Evolutionary conservation across 345 rosid species (phyloP), one percentile per base, ranked within the genome.

Genomic region (Sapria himalayana): DNA sequence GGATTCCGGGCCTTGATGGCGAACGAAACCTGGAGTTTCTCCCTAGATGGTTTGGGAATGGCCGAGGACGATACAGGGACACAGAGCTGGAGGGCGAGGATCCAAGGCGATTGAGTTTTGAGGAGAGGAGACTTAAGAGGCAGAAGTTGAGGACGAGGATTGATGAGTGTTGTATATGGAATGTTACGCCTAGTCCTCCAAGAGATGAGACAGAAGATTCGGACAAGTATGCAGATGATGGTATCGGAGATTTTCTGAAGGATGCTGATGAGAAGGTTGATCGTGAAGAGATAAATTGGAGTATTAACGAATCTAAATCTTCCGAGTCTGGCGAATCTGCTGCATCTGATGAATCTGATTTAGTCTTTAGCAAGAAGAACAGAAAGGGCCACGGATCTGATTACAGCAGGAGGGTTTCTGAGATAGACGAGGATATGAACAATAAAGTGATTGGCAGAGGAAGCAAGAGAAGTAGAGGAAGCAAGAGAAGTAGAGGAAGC

Each of bases 61-160:
- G 55, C 13, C 20, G 49, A 5, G 44, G 19, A 1, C 40, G 47
- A 22, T 42, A 44, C 32, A 61, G 64, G 54, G 48, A 55, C 15
- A 56, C 61, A 13, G 92, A 63, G 11, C 74, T 91, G 7, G 98
- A 89, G 11, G 98, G 77, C 36, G 93, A 79, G 65, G 95, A 89
- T 39, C 48, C 80, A 61, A 80, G 59, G 21, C 86, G 95, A 32
- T 56, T 91, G 66, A 71, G 66, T 46, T 66, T 48, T 15, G 91
- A 77, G 58, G 99, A 91, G 60, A 50, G 95, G 70, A 69, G 95
- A 54, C 59, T 61, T 53, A 91, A 77, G 66, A 75, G 93, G 59
- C 86, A 79, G 64, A 80, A 80, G 73, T 37, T 77, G 92, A 72
- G 95, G 63, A 84, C 70, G 47, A 31, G 64, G 0, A 43, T 60